Conservation (phyloP, 208 protist species). For the Trypanosoma mega region DNA sequence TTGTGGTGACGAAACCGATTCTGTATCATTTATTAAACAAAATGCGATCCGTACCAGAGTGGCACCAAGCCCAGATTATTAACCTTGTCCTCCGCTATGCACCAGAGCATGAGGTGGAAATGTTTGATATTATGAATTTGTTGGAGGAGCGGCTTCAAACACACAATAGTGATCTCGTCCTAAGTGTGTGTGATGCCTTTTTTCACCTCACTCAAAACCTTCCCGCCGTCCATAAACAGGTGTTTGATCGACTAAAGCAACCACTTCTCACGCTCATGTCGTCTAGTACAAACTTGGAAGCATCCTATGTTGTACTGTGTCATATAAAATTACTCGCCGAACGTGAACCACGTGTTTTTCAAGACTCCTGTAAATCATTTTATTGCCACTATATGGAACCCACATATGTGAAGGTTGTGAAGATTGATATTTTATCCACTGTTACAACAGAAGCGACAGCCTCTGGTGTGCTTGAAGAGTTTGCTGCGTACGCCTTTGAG, state of each 20-base stretch:
- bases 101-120: conserved; percentile 74
- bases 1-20: conserved; percentile 60
- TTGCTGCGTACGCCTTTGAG: conserved; percentile 59
- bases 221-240: conserved; percentile 70
- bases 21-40: conserved; percentile 82
- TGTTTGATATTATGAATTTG: conserved; percentile 93
- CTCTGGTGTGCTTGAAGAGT: conserved; percentile 65
- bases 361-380: conserved; percentile 44
- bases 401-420: conserved; percentile 78
- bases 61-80: conserved; percentile 85
- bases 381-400: conserved; percentile 78
- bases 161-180: conserved; percentile 85
- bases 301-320: conserved; percentile 68
- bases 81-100: conserved; percentile 59
- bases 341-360: conserved; percentile 67
- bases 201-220: conserved; percentile 85
- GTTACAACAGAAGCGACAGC: conserved; percentile 54
- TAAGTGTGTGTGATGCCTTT: conserved; percentile 82
- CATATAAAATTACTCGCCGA: conserved; percentile 81
- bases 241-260: conserved; percentile 68
- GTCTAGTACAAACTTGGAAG: conserved; percentile 48
- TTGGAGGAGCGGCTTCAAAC: conserved; percentile 89
- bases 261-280: conserved; percentile 83
- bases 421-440: conserved; percentile 77
- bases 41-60: conserved; percentile 81